Base-by-base conservation (phyloP, 805 yeast species). In the Maudiozyma turicensis region DNA sequence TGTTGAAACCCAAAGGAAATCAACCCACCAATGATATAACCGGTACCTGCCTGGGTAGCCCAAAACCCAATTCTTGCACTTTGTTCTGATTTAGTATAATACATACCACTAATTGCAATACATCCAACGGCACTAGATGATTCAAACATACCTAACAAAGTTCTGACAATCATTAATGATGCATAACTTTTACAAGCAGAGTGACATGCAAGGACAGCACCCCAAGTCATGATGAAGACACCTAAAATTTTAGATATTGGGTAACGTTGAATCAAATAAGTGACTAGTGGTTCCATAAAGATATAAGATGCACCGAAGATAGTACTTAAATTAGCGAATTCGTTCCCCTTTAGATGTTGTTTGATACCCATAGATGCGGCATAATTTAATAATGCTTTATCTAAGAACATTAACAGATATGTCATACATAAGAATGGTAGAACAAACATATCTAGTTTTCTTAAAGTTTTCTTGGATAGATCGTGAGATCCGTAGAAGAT, bases 351-450 rank as follows among this genome's bases (percentile, higher is more conserved):
- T 52, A 78, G 66, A 55, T 77, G 70, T 2, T 68, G 59, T 56
- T 73, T 76, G 54, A 80, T 77, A 0, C 84, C 84, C 83, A 81
- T 76, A 1, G 80, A 80, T 13, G 81, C 81, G 2, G 85, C 81
- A 57, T 80, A 78, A 53, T 80, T 79, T 39, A 77, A 62, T 46
- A 80, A 62, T n/a, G 77, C 71, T 56, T 81, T 81, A 54, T 81
- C 86, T 49, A 80, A 64, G 54, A 77, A 77, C 65, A 80, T 82
- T 14, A 79, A 62, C 49, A 80, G 73, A 54, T 80, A 80, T 11
- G 78, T 72, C 37, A 72, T 66, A 54, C 82, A 76, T 54, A 80
- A 60, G 31, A 78, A 62, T 0, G 81, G 71, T 59, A 78, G 58
- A 15, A 80, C 67, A 40, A 72, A 65, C 6, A 49, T 40, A 59